Evolutionary conservation across 345 rosid species (phyloP), one percentile per base, ranked within the genome.

Genomic region (Lagerstroemia speciosa): DNA sequence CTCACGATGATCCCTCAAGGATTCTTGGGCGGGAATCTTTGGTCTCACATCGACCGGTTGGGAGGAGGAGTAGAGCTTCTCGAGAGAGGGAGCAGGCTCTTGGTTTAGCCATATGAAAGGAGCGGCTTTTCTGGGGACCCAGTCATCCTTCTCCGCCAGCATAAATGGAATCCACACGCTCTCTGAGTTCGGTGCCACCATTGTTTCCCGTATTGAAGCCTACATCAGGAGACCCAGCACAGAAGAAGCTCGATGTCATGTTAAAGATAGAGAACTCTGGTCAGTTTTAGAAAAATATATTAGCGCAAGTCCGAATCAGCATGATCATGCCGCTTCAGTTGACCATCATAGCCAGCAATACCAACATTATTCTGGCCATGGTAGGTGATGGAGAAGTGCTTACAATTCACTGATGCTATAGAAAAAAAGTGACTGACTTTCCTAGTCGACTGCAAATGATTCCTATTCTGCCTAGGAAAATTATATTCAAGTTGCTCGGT

Each of bases 151-250:
- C 66, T 94, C 97, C 6, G 96, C 92, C 72, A 82, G 69, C 98
- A 94, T 94, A 84, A 89, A 84, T 14, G 98, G 93, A 78, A 94
- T 77, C 74, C 85, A 79, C 65, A 85, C 20, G 62, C 85, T 83
- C 77, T 89, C 96, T 67, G 88, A 83, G 77, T 94, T 94, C n/a
- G 99, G 99, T 63, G 88, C 96, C 52, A 94, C 99, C 87, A 94
- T 64, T 11, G 85, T 81, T 45, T 89, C 99, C 38, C 83, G 79
- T 65, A 94, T 87, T 1, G 83, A 74, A 8, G 80, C 80, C 99
- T 94, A 83, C 73, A 73, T 29, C 34, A 79, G 63, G 32, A 60
- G 74, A 61, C 32, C 30, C 50, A 69, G 65, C 60, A 66, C n/a
- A n/a, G n/a, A 73, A 69, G 76, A 58, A 27, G 63, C 63, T n/a